Conservation (phyloP, 1,284 basidiomycete genomes). For the Omphalotus olearius region DNA sequence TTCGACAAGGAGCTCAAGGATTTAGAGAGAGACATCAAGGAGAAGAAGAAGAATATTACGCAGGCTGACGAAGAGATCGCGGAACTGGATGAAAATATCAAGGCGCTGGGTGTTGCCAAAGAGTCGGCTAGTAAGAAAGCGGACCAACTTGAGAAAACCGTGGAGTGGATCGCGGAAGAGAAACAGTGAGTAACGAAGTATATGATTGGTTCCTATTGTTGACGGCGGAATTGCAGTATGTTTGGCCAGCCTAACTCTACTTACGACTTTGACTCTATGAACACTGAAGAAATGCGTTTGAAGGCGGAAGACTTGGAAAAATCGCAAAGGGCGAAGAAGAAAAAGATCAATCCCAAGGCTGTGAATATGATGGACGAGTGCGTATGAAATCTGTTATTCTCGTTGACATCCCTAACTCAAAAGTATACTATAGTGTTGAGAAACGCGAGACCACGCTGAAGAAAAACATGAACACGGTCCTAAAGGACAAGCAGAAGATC, state of each 20-base stretch:
- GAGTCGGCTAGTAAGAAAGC: constrained; percentile 38
- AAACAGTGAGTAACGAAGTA: constrained; percentile 54
- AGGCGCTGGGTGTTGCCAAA: constrained; percentile 51
- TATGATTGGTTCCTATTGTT: background rate
- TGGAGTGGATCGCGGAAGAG: constrained; percentile 89
- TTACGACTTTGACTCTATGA: constrained; percentile 81
- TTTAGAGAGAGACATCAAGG: constrained; percentile 78
- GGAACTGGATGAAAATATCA: constrained; percentile 49
- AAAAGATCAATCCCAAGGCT: constrained; percentile 94
- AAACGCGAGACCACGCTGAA: constrained; percentile 87
- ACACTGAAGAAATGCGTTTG: constrained; percentile 62
- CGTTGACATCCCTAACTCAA: background rate
- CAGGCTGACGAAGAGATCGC: constrained; percentile 73
- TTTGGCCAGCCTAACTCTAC: constrained; percentile 83
- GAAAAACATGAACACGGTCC: constrained; percentile 86
- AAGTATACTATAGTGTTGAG: constrained; percentile 66
- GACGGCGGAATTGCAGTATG: constrained; percentile 33
- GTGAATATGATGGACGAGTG: constrained; percentile 95
- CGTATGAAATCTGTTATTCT: constrained; percentile 23
- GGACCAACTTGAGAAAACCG: constrained; percentile 73
- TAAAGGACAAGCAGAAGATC: constrained; percentile 96
- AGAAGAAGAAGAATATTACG: constrained; percentile 72
- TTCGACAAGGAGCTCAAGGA: constrained; percentile 88
- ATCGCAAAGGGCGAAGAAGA: constrained; percentile 85
- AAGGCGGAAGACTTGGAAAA: constrained; percentile 78